phyloP scores from a whole-genome alignment of 345 rosid genomes.

The Passiflora organensis region DNA sequence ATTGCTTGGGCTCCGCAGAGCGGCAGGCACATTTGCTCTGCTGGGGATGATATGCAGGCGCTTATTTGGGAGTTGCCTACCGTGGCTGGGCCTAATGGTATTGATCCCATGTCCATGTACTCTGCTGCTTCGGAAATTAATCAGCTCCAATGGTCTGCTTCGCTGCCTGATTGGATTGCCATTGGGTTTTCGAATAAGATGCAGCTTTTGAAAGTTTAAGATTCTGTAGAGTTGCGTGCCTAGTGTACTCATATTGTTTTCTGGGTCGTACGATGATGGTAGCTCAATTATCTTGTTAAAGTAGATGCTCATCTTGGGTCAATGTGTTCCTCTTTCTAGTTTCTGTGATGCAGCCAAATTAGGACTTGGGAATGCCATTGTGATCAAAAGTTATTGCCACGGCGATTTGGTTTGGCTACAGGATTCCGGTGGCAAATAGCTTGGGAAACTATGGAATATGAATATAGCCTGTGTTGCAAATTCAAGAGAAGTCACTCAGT shows the following conservation, averaged over 20 bases:
- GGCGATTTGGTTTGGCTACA: no score
- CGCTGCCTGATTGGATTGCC: constrained; percentile 89
- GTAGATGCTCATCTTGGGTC: no score
- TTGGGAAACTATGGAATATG: no score
- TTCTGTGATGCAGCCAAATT: no score
- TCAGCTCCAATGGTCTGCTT: constrained; percentile 87
- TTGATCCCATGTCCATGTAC: constrained; percentile 86
- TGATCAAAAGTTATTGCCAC: no score
- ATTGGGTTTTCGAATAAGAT: constrained; percentile 73
- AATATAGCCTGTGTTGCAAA: no score
- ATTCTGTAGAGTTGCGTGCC: not conserved
- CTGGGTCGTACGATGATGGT: no score
- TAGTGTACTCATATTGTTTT: not conserved
- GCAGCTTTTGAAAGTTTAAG: constrained; percentile 92
- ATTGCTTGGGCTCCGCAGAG: constrained; percentile 89
- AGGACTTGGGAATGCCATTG: no score
- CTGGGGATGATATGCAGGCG: constrained; percentile 79
- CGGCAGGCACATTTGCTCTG: constrained; percentile 71
- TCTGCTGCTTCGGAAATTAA: constrained; percentile 80
- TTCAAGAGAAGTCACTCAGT: no score
- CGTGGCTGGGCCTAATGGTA: constrained; percentile 88
- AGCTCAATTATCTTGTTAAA: no score
- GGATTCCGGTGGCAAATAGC: no score
- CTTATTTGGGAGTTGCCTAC: constrained; percentile 92
- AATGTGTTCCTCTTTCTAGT: no score